These are phyloP conservation scores for Phytophthora podocarpi DNA, from an alignment of 352 stramenopile genomes.

Conservation along the genomic window DNA sequence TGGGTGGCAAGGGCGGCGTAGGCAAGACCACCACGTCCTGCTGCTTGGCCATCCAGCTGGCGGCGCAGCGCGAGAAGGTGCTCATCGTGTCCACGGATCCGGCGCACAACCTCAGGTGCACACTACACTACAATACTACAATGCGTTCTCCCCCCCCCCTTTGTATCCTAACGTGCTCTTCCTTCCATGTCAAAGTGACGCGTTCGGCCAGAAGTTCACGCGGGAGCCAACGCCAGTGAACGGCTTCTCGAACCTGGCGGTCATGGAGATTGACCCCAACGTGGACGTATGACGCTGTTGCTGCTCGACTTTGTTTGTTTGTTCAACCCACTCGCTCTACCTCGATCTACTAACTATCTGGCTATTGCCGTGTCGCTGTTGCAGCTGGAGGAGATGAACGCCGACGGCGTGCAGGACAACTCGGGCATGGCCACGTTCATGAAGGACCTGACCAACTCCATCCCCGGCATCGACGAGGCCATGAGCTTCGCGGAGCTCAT, in stretches of 20 bases:
- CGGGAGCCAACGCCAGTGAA: conserved; percentile 97
- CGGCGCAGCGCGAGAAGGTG: conserved; percentile 94
- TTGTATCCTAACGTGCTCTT: neutral
- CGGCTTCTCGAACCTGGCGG: conserved; percentile 97
- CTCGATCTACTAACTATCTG: conserved; percentile 5
- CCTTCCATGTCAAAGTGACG: conserved; percentile 80
- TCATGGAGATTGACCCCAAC: conserved; percentile 98
- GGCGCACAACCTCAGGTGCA: conserved; percentile 97
- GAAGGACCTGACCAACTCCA: conserved; percentile 97
- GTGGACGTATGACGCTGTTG: conserved; percentile 61
- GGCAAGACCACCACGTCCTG: conserved; percentile 99
- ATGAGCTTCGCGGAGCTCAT: conserved; percentile 99
- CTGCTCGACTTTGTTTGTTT: neutral
- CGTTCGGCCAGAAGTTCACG: conserved; percentile 99
- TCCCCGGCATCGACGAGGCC: conserved; percentile 99
- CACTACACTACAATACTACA: neutral
- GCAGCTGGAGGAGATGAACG: conserved; percentile 85
- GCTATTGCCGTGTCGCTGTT: neutral
- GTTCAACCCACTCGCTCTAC: neutral
- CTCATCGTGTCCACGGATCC: conserved; percentile 99
- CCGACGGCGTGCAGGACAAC: conserved; percentile 83
- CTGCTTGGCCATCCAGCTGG: conserved; percentile 94
- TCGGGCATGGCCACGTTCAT: conserved; percentile 95
- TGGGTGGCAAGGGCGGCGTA: conserved; percentile 95
- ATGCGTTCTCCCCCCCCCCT: neutral